Evolutionary conservation across 2,329 filamentous ascomycete species (phyloP).

Genomic region (Fusarium secorum): DNA sequence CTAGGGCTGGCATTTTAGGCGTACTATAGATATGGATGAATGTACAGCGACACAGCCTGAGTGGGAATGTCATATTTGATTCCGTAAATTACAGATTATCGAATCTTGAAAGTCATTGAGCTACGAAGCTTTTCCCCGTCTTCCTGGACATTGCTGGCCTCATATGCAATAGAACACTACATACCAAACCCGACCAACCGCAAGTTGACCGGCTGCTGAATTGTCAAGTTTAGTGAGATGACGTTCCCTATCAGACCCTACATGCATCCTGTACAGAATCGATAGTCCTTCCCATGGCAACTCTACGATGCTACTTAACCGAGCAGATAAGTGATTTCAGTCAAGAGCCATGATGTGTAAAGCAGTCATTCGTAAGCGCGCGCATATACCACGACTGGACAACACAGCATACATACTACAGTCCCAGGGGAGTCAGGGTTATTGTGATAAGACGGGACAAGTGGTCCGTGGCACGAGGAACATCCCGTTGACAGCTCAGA

Average conservation of each 20-base stretch:
- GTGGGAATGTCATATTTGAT: neutral
- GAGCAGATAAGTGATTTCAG: conserved; percentile 3
- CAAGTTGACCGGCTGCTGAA: neutral
- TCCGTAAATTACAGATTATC: neutral
- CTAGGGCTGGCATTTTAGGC: neutral
- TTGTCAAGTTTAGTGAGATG: conserved; percentile 3
- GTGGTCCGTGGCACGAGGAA: conserved; percentile 28
- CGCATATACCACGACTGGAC: conserved; percentile 11
- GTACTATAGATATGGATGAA: neutral
- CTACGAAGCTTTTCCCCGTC: neutral
- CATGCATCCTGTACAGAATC: conserved; percentile 25
- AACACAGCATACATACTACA: conserved; percentile 4
- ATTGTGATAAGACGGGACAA: conserved; percentile 23
- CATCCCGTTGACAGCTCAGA: conserved; percentile 38
- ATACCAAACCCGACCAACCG: neutral
- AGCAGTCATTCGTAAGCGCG: conserved; percentile 34
- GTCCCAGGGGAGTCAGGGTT: neutral
- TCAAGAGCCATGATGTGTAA: conserved; percentile 29
- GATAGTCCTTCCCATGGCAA: conserved; percentile 4
- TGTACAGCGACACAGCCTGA: neutral
- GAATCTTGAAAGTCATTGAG: neutral
- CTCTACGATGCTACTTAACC: conserved; percentile 6
- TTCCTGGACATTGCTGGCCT: conserved; percentile 15
- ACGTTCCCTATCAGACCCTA: conserved; percentile 13
- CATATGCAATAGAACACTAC: conserved; percentile 14